Conservation (phyloP, 73 alveolate genomes). For the Paramecium bursaria region DNA sequence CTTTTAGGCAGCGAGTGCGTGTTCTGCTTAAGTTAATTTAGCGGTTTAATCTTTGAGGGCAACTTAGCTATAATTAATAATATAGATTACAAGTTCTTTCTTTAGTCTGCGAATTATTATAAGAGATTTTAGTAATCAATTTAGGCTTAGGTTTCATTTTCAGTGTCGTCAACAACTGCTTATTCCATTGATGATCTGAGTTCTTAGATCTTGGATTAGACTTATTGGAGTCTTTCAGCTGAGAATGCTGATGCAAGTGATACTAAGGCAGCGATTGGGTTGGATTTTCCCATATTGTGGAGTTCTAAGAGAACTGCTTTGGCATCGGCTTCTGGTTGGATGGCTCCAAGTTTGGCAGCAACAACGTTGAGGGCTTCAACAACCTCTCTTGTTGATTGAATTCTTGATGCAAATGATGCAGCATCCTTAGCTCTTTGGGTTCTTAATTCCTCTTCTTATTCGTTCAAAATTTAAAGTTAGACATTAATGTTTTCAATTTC, state of each 20-base stretch:
- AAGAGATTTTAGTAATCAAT: constrained; percentile 41
- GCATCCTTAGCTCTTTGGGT: constrained; percentile 58
- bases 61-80: too few species aligned
- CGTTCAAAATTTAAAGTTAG: constrained; percentile 34
- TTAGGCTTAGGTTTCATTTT: constrained; percentile 59
- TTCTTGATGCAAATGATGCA: constrained; percentile 32
- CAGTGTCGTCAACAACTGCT: constrained; percentile 49
- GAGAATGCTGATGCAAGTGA: constrained; percentile 60
- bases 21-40: constrained; percentile 42
- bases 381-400: constrained; percentile 46
- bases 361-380: constrained; percentile 62
- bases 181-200: constrained; percentile 54
- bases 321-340: constrained; percentile 62
- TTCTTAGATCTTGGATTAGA: constrained; percentile 43
- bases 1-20: constrained; percentile 61
- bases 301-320: constrained; percentile 58
- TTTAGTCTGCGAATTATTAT: constrained; percentile 39
- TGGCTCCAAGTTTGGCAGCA: constrained; percentile 57
- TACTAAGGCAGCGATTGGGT: constrained; percentile 62
- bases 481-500: constrained; percentile 54
- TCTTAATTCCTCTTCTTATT: constrained; percentile 47
- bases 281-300: constrained; percentile 59
- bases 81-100: too few species aligned
- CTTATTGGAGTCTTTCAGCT: constrained; percentile 3
- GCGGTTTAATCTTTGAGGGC: constrained; percentile 35